Evolutionary conservation across 208 protist species (phyloP).

Genomic region (Trypanosoma mega): DNA sequence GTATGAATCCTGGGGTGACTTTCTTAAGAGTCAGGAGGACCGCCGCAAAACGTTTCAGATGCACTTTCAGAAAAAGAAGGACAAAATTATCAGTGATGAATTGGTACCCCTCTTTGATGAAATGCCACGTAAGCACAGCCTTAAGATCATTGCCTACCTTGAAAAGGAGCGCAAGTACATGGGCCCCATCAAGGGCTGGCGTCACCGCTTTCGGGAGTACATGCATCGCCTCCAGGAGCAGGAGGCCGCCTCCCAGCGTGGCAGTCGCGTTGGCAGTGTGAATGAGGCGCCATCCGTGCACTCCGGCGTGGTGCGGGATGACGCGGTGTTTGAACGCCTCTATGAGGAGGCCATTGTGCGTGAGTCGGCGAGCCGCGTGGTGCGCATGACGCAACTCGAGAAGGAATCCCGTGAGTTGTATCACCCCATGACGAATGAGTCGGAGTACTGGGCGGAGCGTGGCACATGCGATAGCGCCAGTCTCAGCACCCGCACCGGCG

Average conservation of each 20-base stretch:
- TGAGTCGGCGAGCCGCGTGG: conserved; percentile 26
- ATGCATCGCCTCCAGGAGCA: conserved; percentile 26
- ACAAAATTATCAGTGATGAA: conserved; percentile 23
- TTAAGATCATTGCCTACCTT: conserved; percentile 30
- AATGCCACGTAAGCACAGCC: conserved; percentile 25
- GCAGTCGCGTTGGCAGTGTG: background rate
- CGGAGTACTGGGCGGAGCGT: conserved; percentile 1
- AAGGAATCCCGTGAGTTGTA: conserved; percentile 30
- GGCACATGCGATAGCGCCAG: background rate
- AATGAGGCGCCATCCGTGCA: conserved; percentile 4
- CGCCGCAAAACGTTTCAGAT: conserved; percentile 11
- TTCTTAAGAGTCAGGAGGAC: conserved; percentile 24
- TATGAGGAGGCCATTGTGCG: conserved; percentile 35
- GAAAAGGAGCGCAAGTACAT: conserved; percentile 44
- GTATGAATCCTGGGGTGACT: conserved; percentile 26
- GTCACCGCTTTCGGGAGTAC: conserved; percentile 36
- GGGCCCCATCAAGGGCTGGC: conserved; percentile 41
- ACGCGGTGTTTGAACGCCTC: conserved; percentile 33
- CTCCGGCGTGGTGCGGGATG: conserved; percentile 13
- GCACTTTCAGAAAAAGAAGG: conserved; percentile 26
- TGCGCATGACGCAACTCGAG: conserved; percentile 33
- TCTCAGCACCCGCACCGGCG: background rate
- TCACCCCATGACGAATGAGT: conserved; percentile 25
- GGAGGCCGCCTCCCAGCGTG: background rate
- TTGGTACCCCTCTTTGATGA: conserved; percentile 22